Base-by-base conservation (phyloP, 2,329 filamentous ascomycete species). In the Ophiosphaerella narmari region DNA sequence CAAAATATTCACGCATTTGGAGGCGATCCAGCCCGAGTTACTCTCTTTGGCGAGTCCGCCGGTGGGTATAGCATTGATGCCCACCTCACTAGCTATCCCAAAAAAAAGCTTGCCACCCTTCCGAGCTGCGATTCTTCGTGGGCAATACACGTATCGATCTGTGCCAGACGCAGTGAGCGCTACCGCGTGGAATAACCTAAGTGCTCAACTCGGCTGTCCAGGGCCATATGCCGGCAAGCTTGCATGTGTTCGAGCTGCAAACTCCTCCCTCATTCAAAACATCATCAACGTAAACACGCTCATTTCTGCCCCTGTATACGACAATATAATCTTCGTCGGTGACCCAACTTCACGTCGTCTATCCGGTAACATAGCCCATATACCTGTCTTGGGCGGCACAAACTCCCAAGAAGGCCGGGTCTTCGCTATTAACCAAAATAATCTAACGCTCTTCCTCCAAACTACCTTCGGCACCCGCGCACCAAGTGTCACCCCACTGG, bases 1-100 rank as follows among this genome's bases (percentile, higher is more conserved):
- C 74, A 76, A 24, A 78, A 81, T 49, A 77, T 82, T 32, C 60
- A 62, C 13, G 67, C 74, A 1, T 82, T 83, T 47, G 78, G 78
- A 1, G 81, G 81, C 5, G 73, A 82, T 60, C 54, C 70, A 0
- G 55, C 57, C 4, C 78, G 79, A 39, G 79, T 83, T 42, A 84
- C 80, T 0, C 71, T 83, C 7, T 69, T 71, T 33, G 67, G 66
- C 7, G 60, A 69, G 40, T 65, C 60, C 23, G 66, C 66, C 11
- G 67, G 67, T 12, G 57, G 50, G 3, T 59, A 59, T 21, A 61
- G 66, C 0, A 55, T 64, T 8, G 67, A 70, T 39, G 50, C 60
- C 1, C 53, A 68, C 2, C 40, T 71, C 21, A 70, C 67, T 2
- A 68, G 65, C 43, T 66, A 60, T 36, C 29, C 55, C 3, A 55